phyloP scores from a whole-genome alignment of 768 basidiomycete genomes.

The Exidia glandulosa region DNA sequence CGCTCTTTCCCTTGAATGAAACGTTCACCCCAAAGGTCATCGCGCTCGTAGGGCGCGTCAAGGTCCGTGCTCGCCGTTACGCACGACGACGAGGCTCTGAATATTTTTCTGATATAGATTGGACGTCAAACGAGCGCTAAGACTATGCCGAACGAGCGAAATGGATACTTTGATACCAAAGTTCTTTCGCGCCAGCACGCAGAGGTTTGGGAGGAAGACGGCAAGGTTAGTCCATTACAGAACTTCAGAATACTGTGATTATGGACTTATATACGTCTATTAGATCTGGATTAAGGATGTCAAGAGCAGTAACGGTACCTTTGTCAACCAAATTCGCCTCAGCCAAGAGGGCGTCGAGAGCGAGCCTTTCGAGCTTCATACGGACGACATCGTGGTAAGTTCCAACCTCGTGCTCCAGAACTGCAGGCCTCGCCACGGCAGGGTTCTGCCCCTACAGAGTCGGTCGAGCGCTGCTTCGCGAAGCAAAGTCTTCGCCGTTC shows the following conservation, averaged over 20 bases:
- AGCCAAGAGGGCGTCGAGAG: conserved; percentile 84
- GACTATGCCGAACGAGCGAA: conserved; percentile 80
- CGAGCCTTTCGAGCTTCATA: conserved; percentile 87
- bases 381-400: conserved; percentile 90
- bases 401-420: no score
- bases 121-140: conserved; percentile 96
- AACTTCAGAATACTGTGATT: not conserved
- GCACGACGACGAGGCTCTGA: not conserved
- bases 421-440: no score
- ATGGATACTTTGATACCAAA: conserved; percentile 74
- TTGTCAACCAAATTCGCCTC: conserved; percentile 91
- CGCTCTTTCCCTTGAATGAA: conserved; percentile 85
- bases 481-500: no score
- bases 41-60: conserved; percentile 35
- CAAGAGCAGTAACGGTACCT: conserved; percentile 76
- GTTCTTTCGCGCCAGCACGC: conserved; percentile 35
- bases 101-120: conserved; percentile 37
- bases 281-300: conserved; percentile 98
- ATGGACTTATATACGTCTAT: not conserved
- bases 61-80: not conserved
- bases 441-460: no score
- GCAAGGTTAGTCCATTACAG: conserved; percentile 21
- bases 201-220: conserved; percentile 35
- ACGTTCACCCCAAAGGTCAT: conserved; percentile 94
- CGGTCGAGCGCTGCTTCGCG: no score